A percentile compares a stretch with the other conserved stretches of the same genome.
These are phyloP conservation scores for Cyclotella sp. DNA, from an alignment of 108 stramenopile genomes.

Conservation along the genomic window DNA sequence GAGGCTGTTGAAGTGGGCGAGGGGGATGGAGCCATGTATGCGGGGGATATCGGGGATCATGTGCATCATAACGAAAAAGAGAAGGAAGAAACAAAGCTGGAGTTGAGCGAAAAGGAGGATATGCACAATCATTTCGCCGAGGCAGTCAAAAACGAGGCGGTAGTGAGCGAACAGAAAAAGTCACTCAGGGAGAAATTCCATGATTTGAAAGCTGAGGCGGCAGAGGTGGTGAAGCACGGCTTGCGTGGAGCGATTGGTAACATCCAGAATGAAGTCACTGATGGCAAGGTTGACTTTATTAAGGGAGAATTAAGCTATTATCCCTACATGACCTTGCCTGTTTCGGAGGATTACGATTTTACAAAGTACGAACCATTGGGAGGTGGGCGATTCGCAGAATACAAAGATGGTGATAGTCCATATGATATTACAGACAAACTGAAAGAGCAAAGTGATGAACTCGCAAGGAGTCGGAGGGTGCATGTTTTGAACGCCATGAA, in stretches of 20 bases:
- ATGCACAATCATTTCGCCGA: not conserved
- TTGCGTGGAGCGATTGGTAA: not conserved
- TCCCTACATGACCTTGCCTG: conserved; percentile 44
- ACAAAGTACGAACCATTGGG: conserved; percentile 38
- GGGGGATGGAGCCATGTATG: conserved; percentile 34
- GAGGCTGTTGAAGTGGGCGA: conserved; percentile 17
- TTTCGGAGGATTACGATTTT: conserved; percentile 31
- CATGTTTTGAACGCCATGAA: conserved; percentile 79
- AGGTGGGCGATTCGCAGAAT: conserved; percentile 37
- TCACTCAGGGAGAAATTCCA: not conserved
- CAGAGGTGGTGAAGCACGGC: conserved; percentile 24
- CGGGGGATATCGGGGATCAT: conserved; percentile 16
- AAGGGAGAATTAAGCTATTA: conserved; percentile 16
- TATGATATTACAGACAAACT: conserved; percentile 30
- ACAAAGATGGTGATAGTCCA: conserved; percentile 45
- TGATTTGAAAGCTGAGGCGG: conserved; percentile 21
- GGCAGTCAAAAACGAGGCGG: not conserved
- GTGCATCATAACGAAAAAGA: not conserved
- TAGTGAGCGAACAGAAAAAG: not conserved
- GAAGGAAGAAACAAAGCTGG: not conserved
- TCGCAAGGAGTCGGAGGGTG: conserved; percentile 72
- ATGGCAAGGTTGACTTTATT: not conserved
- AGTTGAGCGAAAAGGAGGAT: not conserved
- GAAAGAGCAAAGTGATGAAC: conserved; percentile 39
- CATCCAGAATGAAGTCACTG: not conserved